phyloP scores from a whole-genome alignment of 495 filamentous ascomycete genomes.

The Beverwykella pulmonaria region DNA sequence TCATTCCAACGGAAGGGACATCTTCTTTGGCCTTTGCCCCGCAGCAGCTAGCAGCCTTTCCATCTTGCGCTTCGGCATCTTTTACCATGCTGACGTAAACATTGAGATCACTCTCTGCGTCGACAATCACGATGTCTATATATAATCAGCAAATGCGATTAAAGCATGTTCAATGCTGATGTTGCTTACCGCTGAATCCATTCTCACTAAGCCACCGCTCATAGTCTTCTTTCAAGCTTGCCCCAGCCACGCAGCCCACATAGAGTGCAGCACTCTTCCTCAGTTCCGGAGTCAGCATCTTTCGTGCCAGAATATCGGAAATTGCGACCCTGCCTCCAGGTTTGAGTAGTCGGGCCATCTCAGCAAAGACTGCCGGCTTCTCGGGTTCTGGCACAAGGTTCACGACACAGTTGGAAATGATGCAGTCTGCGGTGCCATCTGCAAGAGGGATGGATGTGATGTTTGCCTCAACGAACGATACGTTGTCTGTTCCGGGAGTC shows the following conservation, averaged over 20 bases:
- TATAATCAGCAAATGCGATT: conserved; percentile 3
- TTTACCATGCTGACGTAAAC: conserved; percentile 53
- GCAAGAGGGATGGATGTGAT: conserved; percentile 57
- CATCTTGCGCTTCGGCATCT: neutral
- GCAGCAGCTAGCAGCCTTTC: neutral
- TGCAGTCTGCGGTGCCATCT: conserved; percentile 53
- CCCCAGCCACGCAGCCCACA: conserved; percentile 64
- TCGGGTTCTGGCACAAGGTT: conserved; percentile 64
- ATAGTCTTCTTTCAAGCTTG: conserved; percentile 58
- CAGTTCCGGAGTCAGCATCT: conserved; percentile 55
- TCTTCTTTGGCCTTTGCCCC: neutral
- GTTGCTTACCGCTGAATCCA: conserved; percentile 60
- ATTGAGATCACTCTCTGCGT: conserved; percentile 60
- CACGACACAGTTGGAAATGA: conserved; percentile 68
- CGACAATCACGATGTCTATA: conserved; percentile 57
- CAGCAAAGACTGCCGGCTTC: conserved; percentile 60
- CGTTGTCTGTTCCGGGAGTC: conserved; percentile 47
- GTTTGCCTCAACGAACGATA: conserved; percentile 55
- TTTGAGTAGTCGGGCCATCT: conserved; percentile 65
- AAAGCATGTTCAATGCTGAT: too few relatives aligned
- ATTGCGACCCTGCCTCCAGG: conserved; percentile 65
- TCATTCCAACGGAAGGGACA: neutral
- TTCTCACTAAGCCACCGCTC: conserved; percentile 56
- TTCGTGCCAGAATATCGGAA: conserved; percentile 64
- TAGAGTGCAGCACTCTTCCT: conserved; percentile 55